Percentiles rank a stretch among this genome's conserved stretches.
Evolutionary conservation across 495 filamentous ascomycete genomes (phyloP).

Genomic region (Cercophora sp.): DNA sequence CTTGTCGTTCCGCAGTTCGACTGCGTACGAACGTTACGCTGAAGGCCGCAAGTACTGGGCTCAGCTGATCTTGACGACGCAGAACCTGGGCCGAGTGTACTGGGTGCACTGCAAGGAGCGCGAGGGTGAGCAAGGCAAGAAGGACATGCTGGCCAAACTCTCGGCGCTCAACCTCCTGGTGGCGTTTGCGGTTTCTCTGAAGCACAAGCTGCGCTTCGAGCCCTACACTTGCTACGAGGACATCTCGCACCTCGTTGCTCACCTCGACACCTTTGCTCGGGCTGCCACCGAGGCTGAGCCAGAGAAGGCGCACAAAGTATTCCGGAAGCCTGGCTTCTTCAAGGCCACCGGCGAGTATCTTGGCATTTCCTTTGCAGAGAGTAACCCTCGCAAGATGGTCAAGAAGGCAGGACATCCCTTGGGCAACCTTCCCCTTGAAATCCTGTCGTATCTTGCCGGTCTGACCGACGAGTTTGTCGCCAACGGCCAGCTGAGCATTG

Average conservation of each 20-base stretch:
- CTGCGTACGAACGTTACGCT: conserved; percentile 78
- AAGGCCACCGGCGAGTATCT: conserved; percentile 64
- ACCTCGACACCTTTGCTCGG: conserved; percentile 68
- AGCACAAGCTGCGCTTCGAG: conserved; percentile 86
- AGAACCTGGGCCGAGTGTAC: conserved; percentile 70
- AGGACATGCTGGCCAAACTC: conserved; percentile 68
- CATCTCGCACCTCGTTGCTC: conserved; percentile 51
- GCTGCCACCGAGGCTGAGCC: conserved; percentile 55
- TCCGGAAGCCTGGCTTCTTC: conserved; percentile 48
- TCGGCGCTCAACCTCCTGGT: conserved; percentile 78
- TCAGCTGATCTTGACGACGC: conserved; percentile 63
- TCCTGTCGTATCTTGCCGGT: conserved; percentile 65
- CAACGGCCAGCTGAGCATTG: conserved; percentile 52
- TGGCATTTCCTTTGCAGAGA: conserved; percentile 64
- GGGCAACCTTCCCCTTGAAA: conserved; percentile 75
- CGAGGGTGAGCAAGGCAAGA: conserved; percentile 55
- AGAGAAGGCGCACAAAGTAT: conserved; percentile 31
- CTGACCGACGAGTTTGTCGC: conserved; percentile 55
- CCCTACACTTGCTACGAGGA: conserved; percentile 75
- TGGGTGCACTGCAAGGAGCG: conserved; percentile 74
- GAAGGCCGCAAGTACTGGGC: conserved; percentile 78
- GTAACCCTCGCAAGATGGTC: conserved; percentile 69
- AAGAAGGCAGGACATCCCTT: conserved; percentile 60
- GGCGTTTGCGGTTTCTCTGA: conserved; percentile 71
- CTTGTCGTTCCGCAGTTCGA: conserved; percentile 77